phyloP scores from a whole-genome alignment of 805 yeast species.

The Lachancea lanzarotensis region DNA sequence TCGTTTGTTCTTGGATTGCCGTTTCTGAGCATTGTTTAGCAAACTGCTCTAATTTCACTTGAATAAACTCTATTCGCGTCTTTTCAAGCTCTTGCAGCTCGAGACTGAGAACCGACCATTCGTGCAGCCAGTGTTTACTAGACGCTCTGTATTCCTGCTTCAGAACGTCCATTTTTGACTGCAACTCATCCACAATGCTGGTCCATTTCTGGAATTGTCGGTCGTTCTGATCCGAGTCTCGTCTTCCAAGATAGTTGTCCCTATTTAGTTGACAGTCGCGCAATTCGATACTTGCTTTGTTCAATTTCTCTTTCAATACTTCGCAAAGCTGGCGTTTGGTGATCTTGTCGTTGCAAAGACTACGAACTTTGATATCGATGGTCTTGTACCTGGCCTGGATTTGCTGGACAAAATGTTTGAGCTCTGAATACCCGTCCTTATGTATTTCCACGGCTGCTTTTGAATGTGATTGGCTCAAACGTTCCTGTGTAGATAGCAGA shows the following conservation, averaged over 20 bases:
- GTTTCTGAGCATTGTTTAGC: conserved; percentile 23
- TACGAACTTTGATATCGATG: conserved; percentile 27
- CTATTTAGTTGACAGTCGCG: conserved; percentile 29
- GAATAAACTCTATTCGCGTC: conserved; percentile 25
- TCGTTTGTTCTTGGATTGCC: conserved; percentile 24
- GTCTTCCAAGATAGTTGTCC: conserved; percentile 27
- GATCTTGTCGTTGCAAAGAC: conserved; percentile 24
- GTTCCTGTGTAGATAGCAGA: conserved; percentile 19
- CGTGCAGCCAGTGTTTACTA: conserved; percentile 28
- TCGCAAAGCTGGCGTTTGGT: conserved; percentile 27
- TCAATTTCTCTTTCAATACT: conserved; percentile 22
- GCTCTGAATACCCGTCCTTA: conserved; percentile 21
- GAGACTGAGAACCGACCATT: conserved; percentile 26
- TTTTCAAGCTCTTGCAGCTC: conserved; percentile 29
- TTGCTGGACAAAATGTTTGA: conserved; percentile 22
- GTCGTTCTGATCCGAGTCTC: conserved; percentile 23
- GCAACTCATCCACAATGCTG: conserved; percentile 20
- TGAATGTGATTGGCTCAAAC: conserved; percentile 27
- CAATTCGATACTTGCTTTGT: conserved; percentile 20
- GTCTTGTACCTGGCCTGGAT: conserved; percentile 26
- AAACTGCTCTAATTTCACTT: conserved; percentile 25
- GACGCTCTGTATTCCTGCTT: conserved; percentile 30
- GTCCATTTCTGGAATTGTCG: conserved; percentile 30
- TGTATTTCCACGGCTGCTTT: conserved; percentile 26
- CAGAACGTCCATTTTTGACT: conserved; percentile 23